Percentiles rank a stretch among this genome's conserved stretches.
Conservation (phyloP, 2,329 filamentous ascomycete species). For the Biscogniauxia sp. region DNA sequence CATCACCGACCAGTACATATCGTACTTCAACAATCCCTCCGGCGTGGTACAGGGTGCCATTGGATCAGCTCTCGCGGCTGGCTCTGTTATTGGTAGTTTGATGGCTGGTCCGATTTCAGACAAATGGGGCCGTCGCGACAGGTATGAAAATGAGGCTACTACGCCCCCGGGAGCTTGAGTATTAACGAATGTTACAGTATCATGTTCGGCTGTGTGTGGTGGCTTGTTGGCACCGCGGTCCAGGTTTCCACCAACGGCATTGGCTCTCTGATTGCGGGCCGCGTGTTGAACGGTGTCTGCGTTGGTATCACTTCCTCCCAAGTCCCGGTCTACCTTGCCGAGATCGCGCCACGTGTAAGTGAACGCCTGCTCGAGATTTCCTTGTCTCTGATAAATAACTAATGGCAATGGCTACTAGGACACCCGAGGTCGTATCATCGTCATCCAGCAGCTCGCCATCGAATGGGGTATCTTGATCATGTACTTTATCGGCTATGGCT, state of each 20-base stretch:
- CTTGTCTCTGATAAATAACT: no score
- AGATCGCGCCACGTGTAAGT: slow-evolving; percentile 52
- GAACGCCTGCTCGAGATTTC: no score
- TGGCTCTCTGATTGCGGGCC: slow-evolving; percentile 51
- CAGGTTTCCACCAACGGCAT: slow-evolving; percentile 58
- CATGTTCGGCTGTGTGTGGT: slow-evolving; percentile 45
- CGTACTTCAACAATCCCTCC: slow-evolving; percentile 49
- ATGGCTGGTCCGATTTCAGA: slow-evolving; percentile 50
- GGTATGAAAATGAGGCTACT: slow-evolving; percentile 11
- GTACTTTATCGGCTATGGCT: slow-evolving; percentile 67
- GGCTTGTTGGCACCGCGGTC: slow-evolving; percentile 58
- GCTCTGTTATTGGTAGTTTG: slow-evolving; percentile 49
- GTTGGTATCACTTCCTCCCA: slow-evolving; percentile 67
- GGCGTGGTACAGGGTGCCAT: slow-evolving; percentile 50
- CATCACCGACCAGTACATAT: slow-evolving; percentile 48
- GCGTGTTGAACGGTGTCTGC: slow-evolving; percentile 61
- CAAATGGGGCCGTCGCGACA: slow-evolving; percentile 43
- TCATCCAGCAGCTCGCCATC: slow-evolving; percentile 72
- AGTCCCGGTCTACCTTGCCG: slow-evolving; percentile 66
- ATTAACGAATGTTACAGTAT: slow-evolving; percentile 31
- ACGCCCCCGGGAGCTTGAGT: not conserved
- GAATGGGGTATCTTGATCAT: slow-evolving; percentile 70
- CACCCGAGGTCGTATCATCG: slow-evolving; percentile 62
- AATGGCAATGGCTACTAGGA: slow-evolving; percentile 28
- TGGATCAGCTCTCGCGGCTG: slow-evolving; percentile 50